Base-by-base conservation (phyloP, 352 stramenopile species). In the Globisporangium nodosum region DNA sequence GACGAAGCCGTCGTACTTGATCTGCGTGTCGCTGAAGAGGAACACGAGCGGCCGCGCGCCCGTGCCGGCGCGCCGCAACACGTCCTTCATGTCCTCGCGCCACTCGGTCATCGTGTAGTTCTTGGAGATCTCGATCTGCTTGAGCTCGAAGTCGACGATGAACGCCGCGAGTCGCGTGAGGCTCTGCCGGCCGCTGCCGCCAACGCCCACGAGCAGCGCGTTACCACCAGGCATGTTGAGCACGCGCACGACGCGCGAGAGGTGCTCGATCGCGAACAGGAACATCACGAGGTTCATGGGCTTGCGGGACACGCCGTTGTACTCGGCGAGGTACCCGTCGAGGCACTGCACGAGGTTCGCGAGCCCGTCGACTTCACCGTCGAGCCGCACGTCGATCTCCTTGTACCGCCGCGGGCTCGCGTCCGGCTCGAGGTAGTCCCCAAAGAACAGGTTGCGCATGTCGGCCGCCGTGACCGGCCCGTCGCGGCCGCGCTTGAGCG, bases 211-310 rank as follows among this genome's bases (percentile, higher is more conserved):
- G 16, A 98, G 79, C 53, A 98, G 60, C 8, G 86, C 79, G 46
- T 98, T 98, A 3, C 94, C 94, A 5, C 92, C 87, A 2, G 93
- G 90, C 92, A 98, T 98, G 33, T 97, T 97, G 5, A 98, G 78
- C 37, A 98, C 86, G 20, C 94, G 87, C 11, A 90, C 73, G 57
- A 97, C 96, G 7, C 94, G 76, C 15, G 84, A 97, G 51, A 98
- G 73, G 56, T 98, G 94, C 61, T 98, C 92, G 49, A 98, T 96
- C 7, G 94, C 94, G 59, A 98, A 98, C 21, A 97, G 71, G 60
- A 98, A 98, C 90, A 98, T 97, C 5, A 98, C 94, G 4, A 98
- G 65, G 58, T 98, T 95, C 94, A 98, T 98, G 0, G 90, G 88
- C 46, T 96, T 97, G 53, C 94, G 95, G 42, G 81, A 96, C 42